Percentiles rank a stretch among this genome's conserved stretches.
These are phyloP conservation scores for Globisporangium heterothallicum DNA, from an alignment of 352 stramenopile species.

Conservation along the genomic window DNA sequence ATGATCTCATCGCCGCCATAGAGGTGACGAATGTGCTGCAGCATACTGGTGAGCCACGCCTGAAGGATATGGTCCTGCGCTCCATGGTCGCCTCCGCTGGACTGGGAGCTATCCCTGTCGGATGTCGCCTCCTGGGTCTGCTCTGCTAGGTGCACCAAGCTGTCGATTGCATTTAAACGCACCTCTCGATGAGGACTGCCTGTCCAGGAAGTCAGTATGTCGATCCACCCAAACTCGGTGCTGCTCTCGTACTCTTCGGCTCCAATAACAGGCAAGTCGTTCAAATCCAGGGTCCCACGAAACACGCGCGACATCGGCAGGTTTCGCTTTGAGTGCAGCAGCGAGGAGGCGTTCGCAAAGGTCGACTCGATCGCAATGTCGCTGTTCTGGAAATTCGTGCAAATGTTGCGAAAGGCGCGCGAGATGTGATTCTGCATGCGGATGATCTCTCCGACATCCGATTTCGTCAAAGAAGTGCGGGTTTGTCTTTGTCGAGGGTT, in stretches of 20 bases:
- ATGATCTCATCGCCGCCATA: constrained; percentile 55
- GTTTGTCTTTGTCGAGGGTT: not conserved
- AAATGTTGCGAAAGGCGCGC: constrained; percentile 51
- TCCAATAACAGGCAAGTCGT: constrained; percentile 60
- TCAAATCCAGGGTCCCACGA: constrained; percentile 42
- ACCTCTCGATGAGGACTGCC: constrained; percentile 47
- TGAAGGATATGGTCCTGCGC: constrained; percentile 61
- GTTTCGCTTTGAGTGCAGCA: constrained; percentile 49
- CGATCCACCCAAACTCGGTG: constrained; percentile 76
- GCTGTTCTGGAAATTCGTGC: constrained; percentile 48
- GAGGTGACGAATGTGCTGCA: constrained; percentile 61
- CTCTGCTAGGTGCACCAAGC: constrained; percentile 56
- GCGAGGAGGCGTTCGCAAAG: constrained; percentile 20
- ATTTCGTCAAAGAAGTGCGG: not conserved
- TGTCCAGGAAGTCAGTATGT: constrained; percentile 75
- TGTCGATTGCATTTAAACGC: constrained; percentile 59
- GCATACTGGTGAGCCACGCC: constrained; percentile 71
- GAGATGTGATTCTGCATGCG: constrained; percentile 29
- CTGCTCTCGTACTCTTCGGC: constrained; percentile 73
- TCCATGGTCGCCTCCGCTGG: not conserved
- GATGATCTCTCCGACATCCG: constrained; percentile 1
- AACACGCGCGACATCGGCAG: constrained; percentile 73
- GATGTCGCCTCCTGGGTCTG: constrained; percentile 13
- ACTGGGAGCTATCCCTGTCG: not conserved
- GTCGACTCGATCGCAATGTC: constrained; percentile 36